Evolutionary conservation across 176 grass and related monocot species (phyloP).

Genomic region (Cenchrus fungigraminus): DNA sequence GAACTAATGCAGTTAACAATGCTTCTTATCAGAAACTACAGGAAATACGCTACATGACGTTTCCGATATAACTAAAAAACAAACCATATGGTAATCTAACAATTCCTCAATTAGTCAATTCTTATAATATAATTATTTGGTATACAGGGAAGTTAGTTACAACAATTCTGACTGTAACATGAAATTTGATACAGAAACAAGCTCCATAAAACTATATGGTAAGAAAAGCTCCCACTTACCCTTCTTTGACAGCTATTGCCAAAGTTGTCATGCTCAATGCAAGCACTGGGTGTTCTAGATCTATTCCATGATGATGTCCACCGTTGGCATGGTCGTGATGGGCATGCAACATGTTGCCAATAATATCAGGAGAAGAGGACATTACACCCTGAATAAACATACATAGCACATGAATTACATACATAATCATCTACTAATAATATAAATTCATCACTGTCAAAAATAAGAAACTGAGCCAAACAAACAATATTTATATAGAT

Average conservation of each 20-base stretch:
- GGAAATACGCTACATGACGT: constrained; percentile 2
- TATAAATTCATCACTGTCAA: constrained; percentile 12
- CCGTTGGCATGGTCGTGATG: constrained; percentile 54
- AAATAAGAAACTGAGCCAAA: background rate
- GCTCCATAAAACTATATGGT: background rate
- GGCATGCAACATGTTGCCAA: constrained; percentile 37
- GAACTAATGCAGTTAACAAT: background rate
- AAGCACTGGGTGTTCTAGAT: constrained; percentile 90
- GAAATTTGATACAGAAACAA: background rate
- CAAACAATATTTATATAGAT: constrained; percentile 17
- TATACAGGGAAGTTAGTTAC: background rate
- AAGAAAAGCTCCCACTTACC: constrained; percentile 49
- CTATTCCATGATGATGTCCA: constrained; percentile 85
- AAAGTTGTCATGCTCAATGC: constrained; percentile 82
- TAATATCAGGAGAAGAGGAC: constrained; percentile 62
- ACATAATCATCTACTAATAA: constrained; percentile 13
- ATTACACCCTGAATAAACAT: constrained; percentile 73
- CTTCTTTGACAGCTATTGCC: constrained; percentile 97
- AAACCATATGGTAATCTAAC: background rate
- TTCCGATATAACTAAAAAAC: constrained; percentile 26
- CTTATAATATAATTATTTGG: background rate
- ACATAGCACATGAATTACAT: constrained; percentile 20
- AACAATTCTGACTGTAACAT: background rate
- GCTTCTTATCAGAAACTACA: background rate
- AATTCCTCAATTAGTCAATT: background rate